Percentiles rank a stretch among this genome's conserved stretches.
These are phyloP conservation scores for Candolleomyces aberdarensis DNA, from an alignment of 768 basidiomycete species.

Conservation along the genomic window DNA sequence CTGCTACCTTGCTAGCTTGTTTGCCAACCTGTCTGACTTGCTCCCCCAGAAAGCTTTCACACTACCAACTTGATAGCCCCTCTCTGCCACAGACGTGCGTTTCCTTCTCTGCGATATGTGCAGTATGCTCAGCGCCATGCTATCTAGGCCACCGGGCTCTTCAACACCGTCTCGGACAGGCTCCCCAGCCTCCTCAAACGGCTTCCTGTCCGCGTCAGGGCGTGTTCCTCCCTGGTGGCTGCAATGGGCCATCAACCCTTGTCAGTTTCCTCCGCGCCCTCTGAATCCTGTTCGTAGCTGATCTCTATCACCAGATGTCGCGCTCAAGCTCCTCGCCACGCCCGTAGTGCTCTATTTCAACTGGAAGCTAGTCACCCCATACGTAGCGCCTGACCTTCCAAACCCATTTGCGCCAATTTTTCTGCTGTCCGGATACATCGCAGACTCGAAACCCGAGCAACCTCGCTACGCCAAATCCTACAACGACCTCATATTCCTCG, in stretches of 20 bases:
- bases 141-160: slow-evolving; percentile 37
- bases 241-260: slow-evolving; percentile 76
- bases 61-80: slow-evolving; percentile 59
- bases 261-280: slow-evolving; percentile 36
- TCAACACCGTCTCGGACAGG: slow-evolving; percentile 31
- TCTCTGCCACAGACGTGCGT: slow-evolving; percentile 64
- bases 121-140: slow-evolving; percentile 9
- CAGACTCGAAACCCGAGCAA: slow-evolving; percentile 48
- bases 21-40: too few relatives aligned
- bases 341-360: slow-evolving; percentile 61
- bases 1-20: too few relatives aligned
- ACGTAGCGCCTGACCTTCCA: slow-evolving; percentile 40
- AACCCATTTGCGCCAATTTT: slow-evolving; percentile 79
- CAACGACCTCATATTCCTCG: slow-evolving; percentile 74
- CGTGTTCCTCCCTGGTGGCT: slow-evolving; percentile 29
- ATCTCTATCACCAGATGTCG: slow-evolving; percentile 40
- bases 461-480: slow-evolving; percentile 70
- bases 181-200: slow-evolving; percentile 26
- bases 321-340: slow-evolving; percentile 63
- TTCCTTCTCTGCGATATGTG: neutral
- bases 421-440: slow-evolving; percentile 64
- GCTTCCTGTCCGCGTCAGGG: slow-evolving; percentile 11
- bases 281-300: neutral
- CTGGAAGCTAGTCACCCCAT: slow-evolving; percentile 53
- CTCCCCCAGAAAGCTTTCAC: slow-evolving; percentile 43